phyloP scores from a whole-genome alignment of 345 rosid genomes.

The Bruguiera parviflora region DNA sequence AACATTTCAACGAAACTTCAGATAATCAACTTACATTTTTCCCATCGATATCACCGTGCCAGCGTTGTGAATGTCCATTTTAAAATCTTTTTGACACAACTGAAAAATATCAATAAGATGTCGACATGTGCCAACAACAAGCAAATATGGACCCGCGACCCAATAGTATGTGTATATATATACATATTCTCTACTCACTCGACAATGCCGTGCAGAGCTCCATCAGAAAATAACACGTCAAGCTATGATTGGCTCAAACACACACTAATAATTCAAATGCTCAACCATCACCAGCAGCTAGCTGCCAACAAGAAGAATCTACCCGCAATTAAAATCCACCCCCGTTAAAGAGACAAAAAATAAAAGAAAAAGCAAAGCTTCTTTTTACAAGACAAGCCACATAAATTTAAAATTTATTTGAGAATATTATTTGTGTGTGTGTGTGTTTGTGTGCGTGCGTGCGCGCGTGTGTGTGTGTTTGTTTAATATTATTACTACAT shows the following conservation, averaged over 20 bases:
- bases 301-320: neutral
- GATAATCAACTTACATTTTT: too few relatives aligned
- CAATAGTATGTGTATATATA: neutral
- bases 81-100: too few relatives aligned
- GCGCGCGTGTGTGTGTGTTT: neutral
- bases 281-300: neutral
- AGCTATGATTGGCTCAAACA: constrained; percentile 5
- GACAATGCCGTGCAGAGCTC: neutral
- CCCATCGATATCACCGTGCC: too few relatives aligned
- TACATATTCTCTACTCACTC: neutral
- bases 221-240: neutral
- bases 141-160: neutral
- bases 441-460: neutral
- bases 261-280: constrained; percentile 7
- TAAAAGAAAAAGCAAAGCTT: neutral
- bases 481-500: neutral
- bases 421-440: neutral
- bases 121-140: constrained; percentile 2
- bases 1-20: too few relatives aligned
- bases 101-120: neutral
- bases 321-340: constrained; percentile 11
- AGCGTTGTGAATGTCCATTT: too few relatives aligned
- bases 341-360: neutral
- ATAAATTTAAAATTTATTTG: constrained; percentile 3
- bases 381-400: neutral